A percentile compares a stretch with the other conserved stretches of the same genome.
Conservation (phyloP, 2,329 filamentous ascomycete species). For the Alternaria burnsii region DNA sequence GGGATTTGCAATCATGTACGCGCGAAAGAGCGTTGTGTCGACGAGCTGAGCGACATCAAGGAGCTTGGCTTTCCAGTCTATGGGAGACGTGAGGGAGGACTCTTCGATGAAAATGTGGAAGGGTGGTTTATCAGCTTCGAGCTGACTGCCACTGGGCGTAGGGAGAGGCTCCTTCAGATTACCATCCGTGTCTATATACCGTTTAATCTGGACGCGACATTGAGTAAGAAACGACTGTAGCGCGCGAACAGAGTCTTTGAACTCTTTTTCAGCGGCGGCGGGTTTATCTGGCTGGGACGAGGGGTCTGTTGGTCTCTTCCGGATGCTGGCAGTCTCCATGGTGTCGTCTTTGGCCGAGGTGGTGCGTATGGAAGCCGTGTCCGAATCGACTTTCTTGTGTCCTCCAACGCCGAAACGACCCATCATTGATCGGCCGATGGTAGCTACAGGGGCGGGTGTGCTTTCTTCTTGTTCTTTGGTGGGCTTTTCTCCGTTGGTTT, state of each 20-base stretch:
- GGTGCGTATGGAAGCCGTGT: slow-evolving; percentile 64
- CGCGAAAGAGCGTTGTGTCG: slow-evolving; percentile 92
- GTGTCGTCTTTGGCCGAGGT: slow-evolving; percentile 65
- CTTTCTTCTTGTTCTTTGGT: slow-evolving; percentile 32
- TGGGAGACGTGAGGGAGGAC: slow-evolving; percentile 38
- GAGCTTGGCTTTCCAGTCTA: slow-evolving; percentile 75
- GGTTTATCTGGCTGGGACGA: slow-evolving; percentile 56
- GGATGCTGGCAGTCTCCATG: slow-evolving; percentile 66
- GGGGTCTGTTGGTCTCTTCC: slow-evolving; percentile 57
- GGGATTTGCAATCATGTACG: slow-evolving; percentile 92
- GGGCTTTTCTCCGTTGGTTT: slow-evolving; percentile 33
- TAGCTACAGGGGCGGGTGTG: slow-evolving; percentile 37
- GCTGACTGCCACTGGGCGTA: slow-evolving; percentile 52
- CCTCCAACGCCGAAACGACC: slow-evolving; percentile 56
- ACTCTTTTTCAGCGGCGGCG: slow-evolving; percentile 77
- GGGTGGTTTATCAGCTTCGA: slow-evolving; percentile 50
- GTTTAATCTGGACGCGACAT: slow-evolving; percentile 72
- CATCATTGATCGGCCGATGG: slow-evolving; percentile 55
- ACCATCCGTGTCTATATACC: slow-evolving; percentile 67
- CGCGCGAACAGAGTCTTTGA: slow-evolving; percentile 81
- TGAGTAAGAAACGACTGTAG: slow-evolving; percentile 89
- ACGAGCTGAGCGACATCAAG: slow-evolving; percentile 81
- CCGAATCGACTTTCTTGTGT: slow-evolving; percentile 58
- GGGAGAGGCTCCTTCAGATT: slow-evolving; percentile 65
- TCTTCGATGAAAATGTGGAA: slow-evolving; percentile 55